Base-by-base conservation (phyloP, 495 filamentous ascomycete genomes). In the Neurospora intermedia region DNA sequence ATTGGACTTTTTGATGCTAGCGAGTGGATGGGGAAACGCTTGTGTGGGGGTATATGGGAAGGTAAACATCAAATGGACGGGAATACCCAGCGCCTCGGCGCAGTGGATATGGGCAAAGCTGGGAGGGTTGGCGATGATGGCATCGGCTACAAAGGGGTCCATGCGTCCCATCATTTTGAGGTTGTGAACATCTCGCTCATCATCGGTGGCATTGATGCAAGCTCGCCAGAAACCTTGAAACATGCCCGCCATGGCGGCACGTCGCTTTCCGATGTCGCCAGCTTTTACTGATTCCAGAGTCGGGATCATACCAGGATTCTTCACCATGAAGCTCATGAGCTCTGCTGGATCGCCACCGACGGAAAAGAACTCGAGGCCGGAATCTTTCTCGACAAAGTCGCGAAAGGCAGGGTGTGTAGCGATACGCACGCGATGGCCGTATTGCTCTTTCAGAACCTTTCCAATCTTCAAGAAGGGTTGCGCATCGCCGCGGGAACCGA, bases 281-380 rank as follows among this genome's bases (percentile, higher is more conserved):
- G 84, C 88, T 59, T 87, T 87, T 23, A 95, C 81, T 5, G 89
- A 85, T 69, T 90, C 85, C 66, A 94, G 83, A 15, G 88, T 88
- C 0, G 92, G 92, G 81, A 94, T 90, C 72, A 96, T 83, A 2
- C 92, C 91, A 15, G 92, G 91, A 80, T 96, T 93, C 78, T 93
- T 93, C 27, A 94, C 92, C 92, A 94, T 94, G 76, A 92, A 94
- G 3, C 90, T 88, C 92, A 96, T 96, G 35, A 96, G 85, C 76
- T 92, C 89, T 1, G 89, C 85, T 18, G 93, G 92, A 78, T 94
- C 91, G 40, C 92, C 92, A 13, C 92, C 92, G 43, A 94, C 92
- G 66, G 82, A 87, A 82, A 93, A 95, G 80, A 94, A 94, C 78
- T 94, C 92, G 6, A 94, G 81, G 0, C 88, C 90, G 0, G 77